Base-by-base conservation (phyloP, 345 rosid genomes). In the Acer yangbiense region DNA sequence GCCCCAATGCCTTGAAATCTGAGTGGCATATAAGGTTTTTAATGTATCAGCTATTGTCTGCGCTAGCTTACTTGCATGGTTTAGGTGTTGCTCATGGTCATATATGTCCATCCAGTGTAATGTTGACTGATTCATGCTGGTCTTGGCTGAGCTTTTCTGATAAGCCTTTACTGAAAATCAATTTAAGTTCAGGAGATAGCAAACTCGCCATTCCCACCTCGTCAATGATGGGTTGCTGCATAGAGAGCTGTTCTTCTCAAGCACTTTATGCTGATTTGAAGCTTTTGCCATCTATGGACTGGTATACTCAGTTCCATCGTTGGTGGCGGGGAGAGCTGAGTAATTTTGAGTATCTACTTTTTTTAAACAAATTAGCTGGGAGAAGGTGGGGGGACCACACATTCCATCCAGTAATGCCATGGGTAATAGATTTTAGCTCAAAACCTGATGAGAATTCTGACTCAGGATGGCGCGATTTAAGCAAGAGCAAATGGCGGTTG, bases 381-480 rank as follows among this genome's bases (percentile, higher is more conserved):
- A 90, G 98, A 88, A 87, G 95, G 84, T 94, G 98, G 98, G 98
- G 98, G 63, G 98, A 94, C 77, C 90, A 91, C 72, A 88, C 97
- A 67, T 91, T 94, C 86, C 95, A 94, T 86, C 91, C 94, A 9
- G 93, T 94, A 71, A 88, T 94, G 97, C 98, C 98, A 18, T 94
- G 98, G 98, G 97, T 93, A 62, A 86, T 93, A 87, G 98, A 94
- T 88, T 94, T 94, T 81, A 93, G 94, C 85, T 70, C 84, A 75
- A 89, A 86, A 76, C 97, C 98, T 32, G 92, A 84, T 79, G 88
- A 89, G 73, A 86, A 84, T 85, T 85, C 90, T 83, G 93, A 91
- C 79, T 78, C 83, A 65, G 98, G 98, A 57, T 93, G 95, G 98
- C 86, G 98, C 64, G 93, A 94, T 85, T 86, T 94, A 82, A 90